These are phyloP conservation scores for Backusella luteola DNA, from an alignment of 192 early-diverging fungal genomes.

Conservation along the genomic window DNA sequence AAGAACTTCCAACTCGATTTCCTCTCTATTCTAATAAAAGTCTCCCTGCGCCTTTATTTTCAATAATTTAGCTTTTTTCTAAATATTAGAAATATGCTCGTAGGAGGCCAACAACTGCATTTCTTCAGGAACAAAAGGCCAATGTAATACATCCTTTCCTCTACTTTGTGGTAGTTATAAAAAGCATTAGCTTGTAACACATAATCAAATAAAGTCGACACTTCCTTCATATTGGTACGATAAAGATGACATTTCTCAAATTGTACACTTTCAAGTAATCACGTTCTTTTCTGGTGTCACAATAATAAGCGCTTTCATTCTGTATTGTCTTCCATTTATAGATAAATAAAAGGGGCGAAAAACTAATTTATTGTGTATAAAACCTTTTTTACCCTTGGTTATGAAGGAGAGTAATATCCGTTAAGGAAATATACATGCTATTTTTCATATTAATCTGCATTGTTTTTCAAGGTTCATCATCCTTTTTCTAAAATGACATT, in stretches of 20 bases:
- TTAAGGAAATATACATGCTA: neutral
- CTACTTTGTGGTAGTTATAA: neutral
- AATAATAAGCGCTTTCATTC: neutral
- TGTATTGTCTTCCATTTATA: too few species aligned
- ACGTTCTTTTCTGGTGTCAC: neutral
- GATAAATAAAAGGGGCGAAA: too few species aligned
- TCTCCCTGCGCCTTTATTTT: neutral
- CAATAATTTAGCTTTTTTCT: neutral
- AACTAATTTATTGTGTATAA: too few species aligned
- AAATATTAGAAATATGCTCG: neutral
- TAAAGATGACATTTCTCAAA: neutral
- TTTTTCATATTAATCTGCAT: neutral
- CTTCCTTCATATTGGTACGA: too few species aligned
- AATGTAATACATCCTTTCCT: neutral
- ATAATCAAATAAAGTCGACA: neutral
- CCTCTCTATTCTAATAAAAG: neutral
- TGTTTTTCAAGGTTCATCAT: too few species aligned
- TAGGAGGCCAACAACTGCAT: neutral
- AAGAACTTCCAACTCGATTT: too few species aligned
- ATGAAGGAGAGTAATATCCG: neutral
- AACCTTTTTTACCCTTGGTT: too few species aligned
- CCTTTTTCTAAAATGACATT: too few species aligned
- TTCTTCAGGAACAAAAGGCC: neutral
- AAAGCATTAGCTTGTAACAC: neutral
- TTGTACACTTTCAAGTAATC: neutral